Evolutionary conservation across 768 basidiomycete species (phyloP), one percentile per base, ranked within the genome.

Genomic region (Lactarius vividus): DNA sequence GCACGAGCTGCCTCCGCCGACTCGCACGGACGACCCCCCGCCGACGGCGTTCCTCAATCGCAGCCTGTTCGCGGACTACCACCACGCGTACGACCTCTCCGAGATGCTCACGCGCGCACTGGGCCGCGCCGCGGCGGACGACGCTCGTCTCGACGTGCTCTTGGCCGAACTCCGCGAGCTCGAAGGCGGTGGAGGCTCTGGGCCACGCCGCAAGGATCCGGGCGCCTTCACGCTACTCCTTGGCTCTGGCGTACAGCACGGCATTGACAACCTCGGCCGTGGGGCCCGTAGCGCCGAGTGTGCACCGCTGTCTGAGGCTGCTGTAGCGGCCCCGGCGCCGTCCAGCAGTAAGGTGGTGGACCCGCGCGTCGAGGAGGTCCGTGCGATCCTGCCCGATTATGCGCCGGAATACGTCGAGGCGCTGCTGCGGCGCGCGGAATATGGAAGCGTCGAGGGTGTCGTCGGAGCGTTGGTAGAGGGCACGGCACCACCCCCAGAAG

Each of bases 391-490:
- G 40, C 89, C 92, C 0, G 83, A 91, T 52, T 77, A 84, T 31
- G 74, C 82, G 0, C 78, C 82, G 0, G 71, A 72, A 2, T 90
- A 93, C 70, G 77, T 94, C 58, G 82, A 82, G 40, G 81, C 79
- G 23, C 77, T 92, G 23, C 80, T 94, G 15, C 63, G 68, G 15
- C 81, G 84, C 62, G 74, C 80, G 3, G 79, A 75, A 33, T 80
- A 77, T 73, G n/a, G 83, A 2, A 80, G 82, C 39, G 79, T 85
- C 1, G 90, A 92, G 70, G 79, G 79, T 42, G 83, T 92, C 23
- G 80, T 93, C 13, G 85, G 81, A 46, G 89, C 88, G 0, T 74
- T 95, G n/a, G 76, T 95, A 55, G 92, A 93, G 63, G 89, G 88
- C 0, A 87, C 84, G 0, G 85, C 89, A 1, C 86, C 85, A 0